Base-by-base conservation (phyloP, 1,139 yeast species). In the Lodderomyces orthopsilosis region DNA sequence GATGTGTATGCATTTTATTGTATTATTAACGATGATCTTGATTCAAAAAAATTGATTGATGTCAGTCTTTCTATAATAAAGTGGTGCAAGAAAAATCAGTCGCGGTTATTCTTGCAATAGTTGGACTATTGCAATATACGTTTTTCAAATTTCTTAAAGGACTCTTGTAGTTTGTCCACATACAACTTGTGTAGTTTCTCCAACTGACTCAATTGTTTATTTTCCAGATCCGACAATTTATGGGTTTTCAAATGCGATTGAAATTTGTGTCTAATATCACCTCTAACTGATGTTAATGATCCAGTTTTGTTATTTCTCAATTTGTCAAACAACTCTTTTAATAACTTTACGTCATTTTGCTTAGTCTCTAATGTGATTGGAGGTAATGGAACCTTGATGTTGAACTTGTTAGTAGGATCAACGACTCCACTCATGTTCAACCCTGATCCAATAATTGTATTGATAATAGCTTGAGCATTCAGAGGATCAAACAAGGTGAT, bases 401-500 rank as follows among this genome's bases (percentile, higher is more conserved):
- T 75, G 60, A 86, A 95, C 40, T 81, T 81, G 57, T 85, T 86
- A 42, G 78, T 66, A 2, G 87, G 79, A 50, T 88, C 91, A 21
- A 73, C 70, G 55, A 85, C 90, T 1, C 97, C 95, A 47, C 85
- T 88, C 69, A 91, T 66, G 54, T 87, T 86, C 58, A 88, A 64
- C 10, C 78, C 79, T 0, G 91, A 73, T 1, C 78, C 84, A 48
- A 89, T 62, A 34, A 91, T 81, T 0, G 90, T 74, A 47, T 88
- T 81, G 38, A 85, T 74, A 22, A 91, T 77, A 49, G 77, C 74
- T 56, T 87, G 85, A 22, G 81, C 75, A 52, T 87, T 76, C 41
- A 70, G 70, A 9, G 96, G 94, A 55, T 90, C 96, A 61, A 84
- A 91, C 2, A 90, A 93, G 0, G 95, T 89, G 24, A 91, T 76